Evolutionary conservation across 441 rosid species (phyloP).

Genomic region (Melastoma candidum): DNA sequence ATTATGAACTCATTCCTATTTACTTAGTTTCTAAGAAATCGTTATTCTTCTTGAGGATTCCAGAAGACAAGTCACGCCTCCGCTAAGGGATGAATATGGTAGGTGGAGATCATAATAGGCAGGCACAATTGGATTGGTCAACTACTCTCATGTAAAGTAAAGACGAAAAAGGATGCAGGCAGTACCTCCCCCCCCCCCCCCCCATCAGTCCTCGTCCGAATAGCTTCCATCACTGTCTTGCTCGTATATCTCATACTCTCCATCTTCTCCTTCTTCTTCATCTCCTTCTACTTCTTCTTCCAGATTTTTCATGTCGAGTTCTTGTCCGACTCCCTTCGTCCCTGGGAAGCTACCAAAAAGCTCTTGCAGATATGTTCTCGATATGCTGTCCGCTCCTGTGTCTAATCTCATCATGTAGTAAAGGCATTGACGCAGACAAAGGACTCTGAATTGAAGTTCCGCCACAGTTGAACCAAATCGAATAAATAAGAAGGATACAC

Average conservation of each 20-base stretch:
- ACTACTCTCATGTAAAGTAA: too few relatives aligned
- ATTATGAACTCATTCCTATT: too few relatives aligned
- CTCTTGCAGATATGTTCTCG: slow-evolving; percentile 76
- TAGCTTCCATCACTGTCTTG: slow-evolving; percentile 54
- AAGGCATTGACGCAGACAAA: slow-evolving; percentile 12
- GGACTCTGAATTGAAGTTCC: slow-evolving; percentile 6
- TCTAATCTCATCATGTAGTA: slow-evolving; percentile 31
- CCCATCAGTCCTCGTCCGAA: slow-evolving; percentile 26
- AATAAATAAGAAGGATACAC: slow-evolving; percentile 54
- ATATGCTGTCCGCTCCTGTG: slow-evolving; percentile 56
- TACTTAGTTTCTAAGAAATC: too few relatives aligned
- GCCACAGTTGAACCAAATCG: slow-evolving; percentile 1
- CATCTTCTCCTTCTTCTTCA: slow-evolving; percentile 33
- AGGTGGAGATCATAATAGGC: too few relatives aligned
- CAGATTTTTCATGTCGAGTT: slow-evolving; percentile 31
- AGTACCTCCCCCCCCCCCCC: too few relatives aligned
- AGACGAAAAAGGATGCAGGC: too few relatives aligned
- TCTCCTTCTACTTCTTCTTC: slow-evolving; percentile 12
- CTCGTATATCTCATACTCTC: slow-evolving; percentile 80
- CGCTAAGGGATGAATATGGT: too few relatives aligned
- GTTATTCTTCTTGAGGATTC: too few relatives aligned
- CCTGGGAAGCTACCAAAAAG: slow-evolving; percentile 82
- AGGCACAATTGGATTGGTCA: too few relatives aligned
- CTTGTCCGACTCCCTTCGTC: slow-evolving; percentile 23
- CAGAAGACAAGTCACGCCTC: too few relatives aligned